phyloP scores from a whole-genome alignment of 2,329 filamentous ascomycete species.

The Paraconiothyrium brasiliense region DNA sequence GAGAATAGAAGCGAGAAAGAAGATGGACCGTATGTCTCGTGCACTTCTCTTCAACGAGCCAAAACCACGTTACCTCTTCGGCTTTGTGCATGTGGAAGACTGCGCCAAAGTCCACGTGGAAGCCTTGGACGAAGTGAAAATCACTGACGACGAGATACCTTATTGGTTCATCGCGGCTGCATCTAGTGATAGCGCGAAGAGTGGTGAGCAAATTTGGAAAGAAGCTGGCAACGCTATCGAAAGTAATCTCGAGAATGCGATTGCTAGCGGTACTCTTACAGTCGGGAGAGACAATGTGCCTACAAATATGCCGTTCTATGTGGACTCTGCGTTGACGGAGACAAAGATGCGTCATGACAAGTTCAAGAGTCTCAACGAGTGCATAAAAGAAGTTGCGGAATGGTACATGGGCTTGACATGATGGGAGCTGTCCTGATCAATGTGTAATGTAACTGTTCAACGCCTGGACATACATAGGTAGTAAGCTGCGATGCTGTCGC shows the following conservation, averaged over 20 bases:
- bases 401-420: conserved; percentile 37
- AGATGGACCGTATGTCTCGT: conserved; percentile 45
- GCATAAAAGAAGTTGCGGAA: conserved; percentile 36
- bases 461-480: neutral
- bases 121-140: conserved; percentile 34
- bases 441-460: neutral
- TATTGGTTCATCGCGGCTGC: conserved; percentile 42
- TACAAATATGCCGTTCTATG: conserved; percentile 44
- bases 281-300: conserved; percentile 38
- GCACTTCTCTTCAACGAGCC: conserved; percentile 43
- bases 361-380: conserved; percentile 35
- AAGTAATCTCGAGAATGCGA: conserved; percentile 25
- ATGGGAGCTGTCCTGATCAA: neutral
- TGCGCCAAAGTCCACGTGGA: conserved; percentile 45
- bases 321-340: conserved; percentile 40
- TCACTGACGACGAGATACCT: conserved; percentile 29
- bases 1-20: conserved; percentile 24
- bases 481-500: neutral
- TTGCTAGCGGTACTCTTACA: conserved; percentile 30
- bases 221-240: conserved; percentile 34
- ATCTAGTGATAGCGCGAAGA: conserved; percentile 29
- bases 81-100: conserved; percentile 46
- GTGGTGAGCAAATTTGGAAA: conserved; percentile 34
- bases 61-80: conserved; percentile 44
- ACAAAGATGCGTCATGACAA: conserved; percentile 27